A percentile compares a stretch with the other conserved stretches of the same genome.
phyloP scores from a whole-genome alignment of 352 stramenopile genomes.

The Phytopythium mirpurense region DNA sequence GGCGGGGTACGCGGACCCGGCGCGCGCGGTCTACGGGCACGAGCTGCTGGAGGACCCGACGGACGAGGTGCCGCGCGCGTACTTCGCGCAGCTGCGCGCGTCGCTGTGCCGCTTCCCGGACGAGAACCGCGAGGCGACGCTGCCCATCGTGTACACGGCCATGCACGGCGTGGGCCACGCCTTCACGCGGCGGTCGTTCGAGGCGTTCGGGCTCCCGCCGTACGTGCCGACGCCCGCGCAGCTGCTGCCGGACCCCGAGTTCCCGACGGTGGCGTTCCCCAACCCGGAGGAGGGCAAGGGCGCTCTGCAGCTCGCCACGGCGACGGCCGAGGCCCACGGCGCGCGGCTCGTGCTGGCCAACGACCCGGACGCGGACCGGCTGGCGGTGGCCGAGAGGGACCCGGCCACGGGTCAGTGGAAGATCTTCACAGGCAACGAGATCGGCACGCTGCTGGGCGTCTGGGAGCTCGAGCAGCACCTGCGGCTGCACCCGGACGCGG shows the following conservation, averaged over 20 bases:
- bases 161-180: constrained; percentile 97
- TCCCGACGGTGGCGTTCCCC: constrained; percentile 96
- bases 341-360: constrained; percentile 94
- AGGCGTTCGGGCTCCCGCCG: constrained; percentile 79
- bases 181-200: constrained; percentile 91
- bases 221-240: constrained; percentile 89
- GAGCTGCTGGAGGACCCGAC: constrained; percentile 60
- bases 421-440: constrained; percentile 98
- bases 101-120: constrained; percentile 60
- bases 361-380: constrained; percentile 97
- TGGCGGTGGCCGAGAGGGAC: constrained; percentile 93
- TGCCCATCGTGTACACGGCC: constrained; percentile 93
- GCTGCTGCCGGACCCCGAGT: constrained; percentile 91
- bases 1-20: constrained; percentile 39
- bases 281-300: constrained; percentile 98
- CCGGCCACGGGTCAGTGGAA: constrained; percentile 79
- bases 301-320: constrained; percentile 92
- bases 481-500: constrained; percentile 40
- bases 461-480: constrained; percentile 87
- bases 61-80: constrained; percentile 57
- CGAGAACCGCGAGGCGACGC: constrained; percentile 45
- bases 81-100: constrained; percentile 56
- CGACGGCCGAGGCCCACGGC: constrained; percentile 69
- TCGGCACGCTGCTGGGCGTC: constrained; percentile 92
- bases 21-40: constrained; percentile 26